Evolutionary conservation across 805 yeast genomes (phyloP).

Genomic region (Zygosaccharomyces kombuchaensis): DNA sequence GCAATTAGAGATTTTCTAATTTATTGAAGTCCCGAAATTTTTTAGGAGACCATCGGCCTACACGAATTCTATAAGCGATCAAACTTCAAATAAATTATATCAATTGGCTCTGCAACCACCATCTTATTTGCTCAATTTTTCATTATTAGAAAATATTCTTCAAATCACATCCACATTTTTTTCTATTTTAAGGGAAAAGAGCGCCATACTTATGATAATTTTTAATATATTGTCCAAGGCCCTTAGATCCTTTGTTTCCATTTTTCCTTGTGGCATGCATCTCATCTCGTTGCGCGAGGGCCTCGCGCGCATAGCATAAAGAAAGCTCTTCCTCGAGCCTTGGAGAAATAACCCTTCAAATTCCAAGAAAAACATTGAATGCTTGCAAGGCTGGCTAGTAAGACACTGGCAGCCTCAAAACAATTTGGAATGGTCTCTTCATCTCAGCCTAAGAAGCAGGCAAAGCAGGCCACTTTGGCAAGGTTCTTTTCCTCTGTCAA

Average conservation of each 20-base stretch:
- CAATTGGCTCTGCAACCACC: too few species aligned
- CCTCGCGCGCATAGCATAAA: conserved; percentile 3
- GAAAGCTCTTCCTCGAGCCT: background rate
- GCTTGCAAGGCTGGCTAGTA: conserved; percentile 2
- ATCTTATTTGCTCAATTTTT: too few species aligned
- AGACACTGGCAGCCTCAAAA: background rate
- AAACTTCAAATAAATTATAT: too few species aligned
- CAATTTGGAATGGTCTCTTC: conserved; percentile 10
- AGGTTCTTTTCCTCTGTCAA: conserved; percentile 31
- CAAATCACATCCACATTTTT: too few species aligned
- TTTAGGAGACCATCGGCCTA: too few species aligned
- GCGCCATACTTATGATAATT: too few species aligned
- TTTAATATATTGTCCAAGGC: too few species aligned
- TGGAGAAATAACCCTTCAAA: background rate
- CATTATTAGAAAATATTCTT: too few species aligned
- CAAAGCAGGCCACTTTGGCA: conserved; percentile 32
- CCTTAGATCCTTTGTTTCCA: background rate
- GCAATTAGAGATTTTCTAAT: too few species aligned
- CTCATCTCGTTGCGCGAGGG: background rate
- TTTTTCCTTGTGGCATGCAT: background rate
- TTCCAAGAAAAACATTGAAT: background rate
- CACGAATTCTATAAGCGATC: too few species aligned
- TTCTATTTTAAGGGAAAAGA: too few species aligned
- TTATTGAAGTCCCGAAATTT: too few species aligned
- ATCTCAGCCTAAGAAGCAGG: conserved; percentile 7